Evolutionary conservation across 805 yeast species (phyloP), one percentile per base, ranked within the genome.

Genomic region (Kodamaea laetipori): DNA sequence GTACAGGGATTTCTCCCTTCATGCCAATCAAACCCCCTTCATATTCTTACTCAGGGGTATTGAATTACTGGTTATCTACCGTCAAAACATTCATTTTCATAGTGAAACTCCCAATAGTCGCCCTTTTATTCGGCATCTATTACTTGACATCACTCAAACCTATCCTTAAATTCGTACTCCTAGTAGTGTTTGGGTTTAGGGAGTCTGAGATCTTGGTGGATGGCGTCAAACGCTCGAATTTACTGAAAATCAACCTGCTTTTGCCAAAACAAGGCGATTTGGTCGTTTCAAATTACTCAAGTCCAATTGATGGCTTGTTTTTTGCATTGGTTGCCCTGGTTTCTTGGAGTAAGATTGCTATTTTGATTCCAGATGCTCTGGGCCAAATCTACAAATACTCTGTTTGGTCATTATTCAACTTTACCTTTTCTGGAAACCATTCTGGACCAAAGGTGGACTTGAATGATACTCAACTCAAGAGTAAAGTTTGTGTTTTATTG

Each of bases 1-100:
- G 92, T 4, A 90, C 97, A 1, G 97, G 97, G n/a, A 86, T 90
- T 26, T 83, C 95, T 0, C 97, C 97, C 2, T 89, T 88, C 52
- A 69, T 85, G 66, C 95, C 95, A 1, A 51, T 60, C 0, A 52
- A 66, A n/a, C 47, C 59, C 32, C 58, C 73, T 3, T 41, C 46
- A 23, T 27, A 47, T 10, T 17, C 28, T 2, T 26, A 26, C 6
- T 12, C 46, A 12, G 43, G 38, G 12, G 33, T 27, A n/a, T 26
- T 17, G 23, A 46, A 37, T 26, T 38, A 26, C 16, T 42, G 36
- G n/a, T 6, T 41, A 17, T 43, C 41, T 19, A 26, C 54, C 3
- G 31, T 45, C 11, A 49, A 46, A 18, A 48, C 50, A 5, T 27
- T 45, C 3, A n/a, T 52, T 16, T 37, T 54, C 41, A 38, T 58